Base-by-base conservation (phyloP, 2,329 filamentous ascomycete species). In the Xylariaceae sp. region DNA sequence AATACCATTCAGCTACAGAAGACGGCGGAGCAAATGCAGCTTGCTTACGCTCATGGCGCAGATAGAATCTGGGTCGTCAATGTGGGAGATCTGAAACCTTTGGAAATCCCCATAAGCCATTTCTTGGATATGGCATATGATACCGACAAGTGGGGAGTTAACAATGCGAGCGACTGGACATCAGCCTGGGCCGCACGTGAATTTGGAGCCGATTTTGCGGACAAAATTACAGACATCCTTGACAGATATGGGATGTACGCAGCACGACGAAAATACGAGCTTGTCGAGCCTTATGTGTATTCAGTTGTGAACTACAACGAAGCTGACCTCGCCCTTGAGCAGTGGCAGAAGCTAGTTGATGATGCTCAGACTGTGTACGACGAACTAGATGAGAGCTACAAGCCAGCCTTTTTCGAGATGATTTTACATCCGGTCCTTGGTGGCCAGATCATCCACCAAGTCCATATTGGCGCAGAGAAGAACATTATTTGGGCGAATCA, bases 81-180 rank as follows among this genome's bases (percentile, higher is more conserved):
- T 57, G 78, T 86, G 5, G 83, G 82, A 12, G 83, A 87, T 58
- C 71, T 86, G 56, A 87, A 86, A 62, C 80, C 81, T 1, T 71
- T 66, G 69, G 82, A 88, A 70, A 75, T 87, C 14, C 83, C 84
- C 17, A 82, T 88, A 63, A 82, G 74, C 62, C 84, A 88, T 66
- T 87, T 84, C 70, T 72, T 88, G 56, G 84, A 87, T 57, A 74
- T 88, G 54, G 86, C 83, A 1, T 89, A 88, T 63, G 81, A 88
- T 61, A 77, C 80, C 18, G 69, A 78, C 17, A 64, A 70, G 1
- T 86, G 80, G 75, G 73, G 75, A n/a, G 74, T 78, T 47, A 75
- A 80, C 43, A 81, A 77, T 48, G 78, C 81, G 0, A 70, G 72
- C 1, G 70, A 73, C 2, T 88, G 84, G 81, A 73, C 84, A 13